Evolutionary conservation across 2,329 filamentous ascomycete species (phyloP).

Genomic region (Ceratocystis cubensis): DNA sequence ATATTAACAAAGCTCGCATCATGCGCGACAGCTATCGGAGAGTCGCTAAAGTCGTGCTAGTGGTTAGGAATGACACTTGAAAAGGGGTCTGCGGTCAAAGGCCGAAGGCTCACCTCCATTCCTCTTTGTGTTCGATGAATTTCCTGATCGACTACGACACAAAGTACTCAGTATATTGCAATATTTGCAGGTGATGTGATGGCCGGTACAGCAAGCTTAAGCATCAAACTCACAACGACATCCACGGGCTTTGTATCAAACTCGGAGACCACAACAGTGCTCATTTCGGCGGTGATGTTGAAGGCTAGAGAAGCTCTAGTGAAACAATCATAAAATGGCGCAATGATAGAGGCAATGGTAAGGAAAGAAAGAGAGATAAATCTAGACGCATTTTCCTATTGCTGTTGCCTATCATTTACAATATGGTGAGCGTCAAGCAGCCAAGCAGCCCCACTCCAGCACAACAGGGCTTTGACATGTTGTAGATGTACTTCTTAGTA

Average conservation of each 20-base stretch:
- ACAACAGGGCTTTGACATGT: not conserved
- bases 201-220: not conserved
- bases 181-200: not conserved
- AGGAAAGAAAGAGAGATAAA: not conserved
- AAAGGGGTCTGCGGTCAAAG: not conserved
- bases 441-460: not conserved
- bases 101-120: not conserved
- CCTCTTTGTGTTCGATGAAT: not conserved
- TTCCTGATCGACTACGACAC: not conserved
- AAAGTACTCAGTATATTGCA: not conserved
- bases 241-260: slow-evolving; percentile 4
- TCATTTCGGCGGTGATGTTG: not conserved
- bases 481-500: not conserved
- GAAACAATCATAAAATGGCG: too few species aligned
- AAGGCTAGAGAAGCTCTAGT: too few species aligned
- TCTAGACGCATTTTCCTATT: not conserved
- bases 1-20: slow-evolving; percentile 29
- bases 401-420: not conserved
- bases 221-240: slow-evolving; percentile 12
- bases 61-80: not conserved
- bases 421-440: not conserved
- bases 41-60: not conserved
- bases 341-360: too few species aligned
- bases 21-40: slow-evolving; percentile 30
- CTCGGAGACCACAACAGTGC: not conserved